phyloP scores from a whole-genome alignment of 257 asterid species.

The Ilex asprella region DNA sequence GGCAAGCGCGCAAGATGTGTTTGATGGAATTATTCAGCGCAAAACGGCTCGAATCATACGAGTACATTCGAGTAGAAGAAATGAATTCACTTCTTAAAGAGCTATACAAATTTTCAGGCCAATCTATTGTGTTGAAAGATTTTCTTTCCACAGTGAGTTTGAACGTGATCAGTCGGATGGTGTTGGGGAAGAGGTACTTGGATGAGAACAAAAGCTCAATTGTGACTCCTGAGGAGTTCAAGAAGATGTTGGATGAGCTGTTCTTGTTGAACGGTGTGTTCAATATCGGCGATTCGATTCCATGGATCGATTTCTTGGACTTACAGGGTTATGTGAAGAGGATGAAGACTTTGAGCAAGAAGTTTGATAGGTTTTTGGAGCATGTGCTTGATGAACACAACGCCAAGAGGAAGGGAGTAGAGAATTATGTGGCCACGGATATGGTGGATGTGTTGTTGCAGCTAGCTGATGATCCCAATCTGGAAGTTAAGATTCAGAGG shows the following conservation, averaged over 20 bases:
- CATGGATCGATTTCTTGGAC: conserved; percentile 40
- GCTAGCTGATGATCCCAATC: conserved; percentile 34
- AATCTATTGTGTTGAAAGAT: conserved; percentile 24
- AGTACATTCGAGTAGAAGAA: conserved; percentile 29
- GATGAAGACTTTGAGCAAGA: conserved; percentile 38
- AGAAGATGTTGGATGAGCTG: conserved; percentile 37
- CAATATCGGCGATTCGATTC: conserved; percentile 36
- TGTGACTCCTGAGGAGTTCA: conserved; percentile 29
- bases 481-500: conserved; percentile 39
- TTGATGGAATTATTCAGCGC: conserved; percentile 31
- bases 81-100: conserved; percentile 18
- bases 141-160: conserved; percentile 31
- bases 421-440: conserved; percentile 17
- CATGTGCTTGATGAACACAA: conserved; percentile 38
- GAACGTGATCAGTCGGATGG: conserved; percentile 44
- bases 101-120: conserved; percentile 18
- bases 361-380: conserved; percentile 42
- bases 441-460: conserved; percentile 45
- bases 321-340: conserved; percentile 37
- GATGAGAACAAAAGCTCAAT: conserved; percentile 15
- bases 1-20: conserved; percentile 43
- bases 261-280: conserved; percentile 35
- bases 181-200: conserved; percentile 34
- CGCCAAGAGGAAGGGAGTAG: conserved; percentile 3
- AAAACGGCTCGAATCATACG: conserved; percentile 28